Evolutionary conservation across 2,329 filamentous ascomycete genomes (phyloP), one percentile per base, ranked within the genome.

Genomic region (Hymenoscyphus fraxineus): DNA sequence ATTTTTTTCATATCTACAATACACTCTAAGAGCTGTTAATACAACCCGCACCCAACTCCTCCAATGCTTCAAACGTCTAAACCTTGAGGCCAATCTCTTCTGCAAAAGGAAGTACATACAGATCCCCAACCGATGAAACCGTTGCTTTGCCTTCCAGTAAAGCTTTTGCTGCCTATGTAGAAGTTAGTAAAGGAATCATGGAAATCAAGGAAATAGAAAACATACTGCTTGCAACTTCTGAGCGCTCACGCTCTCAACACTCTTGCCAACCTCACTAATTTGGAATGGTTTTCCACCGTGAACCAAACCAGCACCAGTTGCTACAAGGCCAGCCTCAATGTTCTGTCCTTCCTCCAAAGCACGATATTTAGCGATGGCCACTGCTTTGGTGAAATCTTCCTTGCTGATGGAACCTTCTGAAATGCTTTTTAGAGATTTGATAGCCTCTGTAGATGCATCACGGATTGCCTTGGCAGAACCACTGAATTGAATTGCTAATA

Each of bases 81-180:
- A 97, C 92, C 78, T 89, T 92, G 77, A 99, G 86, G 73, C 94
- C 96, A 78, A 99, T 84, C 77, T 99, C 95, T 80, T 93, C 91
- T 71, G 93, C 95, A 77, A 89, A 99, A 64, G 95, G 95, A 76
- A 99, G 87, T 74, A 89, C 85, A 79, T 92, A 90, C 73, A 99
- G 85, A 78, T 99, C 95, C 78, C 95, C 95, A 68, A 98, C 93
- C 65, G 92, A 85, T 68, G 92, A 90, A 68, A 97, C 91, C 62
- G 92, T 89, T 60, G 94, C 93, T 85, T 93, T 98, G 79, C 87
- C 88, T 71, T 93, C 90, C 70, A 98, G 83, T 72, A 97, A 85
- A 76, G 88, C 83, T 84, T 97, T 96, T 75, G 93, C 93, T 75
- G 90, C 87, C 93, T 98, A 75, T 59, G 15, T 31, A 47, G 6